phyloP scores from a whole-genome alignment of 768 basidiomycete genomes.

The Pholiota microspora region DNA sequence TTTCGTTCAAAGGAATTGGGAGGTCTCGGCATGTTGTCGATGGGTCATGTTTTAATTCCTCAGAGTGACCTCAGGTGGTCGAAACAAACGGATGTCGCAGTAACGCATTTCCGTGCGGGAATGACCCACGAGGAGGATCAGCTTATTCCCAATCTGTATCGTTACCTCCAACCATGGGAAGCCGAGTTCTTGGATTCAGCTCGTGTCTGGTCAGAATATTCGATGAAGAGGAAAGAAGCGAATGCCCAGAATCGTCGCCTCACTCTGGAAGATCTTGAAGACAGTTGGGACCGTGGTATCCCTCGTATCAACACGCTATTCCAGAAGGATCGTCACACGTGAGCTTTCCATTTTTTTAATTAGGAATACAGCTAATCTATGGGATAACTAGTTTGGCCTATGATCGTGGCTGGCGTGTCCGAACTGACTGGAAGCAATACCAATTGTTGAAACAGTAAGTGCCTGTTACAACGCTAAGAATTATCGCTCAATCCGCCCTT shows the following conservation, averaged over 20 bases:
- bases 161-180: conserved; percentile 97
- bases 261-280: conserved; percentile 96
- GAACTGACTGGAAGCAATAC: conserved; percentile 98
- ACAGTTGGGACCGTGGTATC: conserved; percentile 98
- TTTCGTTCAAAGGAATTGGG: conserved; percentile 69
- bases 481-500: conserved; percentile 8
- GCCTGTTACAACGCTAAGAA: not conserved
- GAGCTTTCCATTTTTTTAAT: conserved; percentile 22
- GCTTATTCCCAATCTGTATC: conserved; percentile 95
- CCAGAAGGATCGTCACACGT: conserved; percentile 97
- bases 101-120: conserved; percentile 98
- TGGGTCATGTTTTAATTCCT: conserved; percentile 98
- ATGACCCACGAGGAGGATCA: conserved; percentile 97
- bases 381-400: conserved; percentile 72
- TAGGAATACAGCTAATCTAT: not conserved
- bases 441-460: conserved; percentile 87
- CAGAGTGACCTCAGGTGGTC: conserved; percentile 98
- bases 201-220: conserved; percentile 99
- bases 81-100: conserved; percentile 97
- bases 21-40: conserved; percentile 97
- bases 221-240: conserved; percentile 99
- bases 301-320: conserved; percentile 98
- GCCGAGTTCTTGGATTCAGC: conserved; percentile 97
- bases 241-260: conserved; percentile 96
- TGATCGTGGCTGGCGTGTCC: conserved; percentile 98